phyloP scores from a whole-genome alignment of 345 rosid species.

The thale cress (Arabidopsis thaliana) region TAIR10.1 NC_003075.7:7212501-7213000 shows the following conservation, averaged over 20 bases:
- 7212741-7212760: not conserved
- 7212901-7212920: not conserved
- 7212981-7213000: not conserved
- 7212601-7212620: not conserved
- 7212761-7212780: not conserved
- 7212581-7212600: not conserved
- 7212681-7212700: conserved; percentile 78
- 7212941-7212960: conserved; percentile 5
- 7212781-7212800: not conserved
- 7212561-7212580: conserved; percentile 62
- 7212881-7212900: conserved; percentile 3
- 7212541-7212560: conserved; percentile 93
- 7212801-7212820: conserved; percentile 1
- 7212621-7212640: not conserved
- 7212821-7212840: not conserved
- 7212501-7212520: conserved; percentile 88
- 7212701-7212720: conserved; percentile 45
- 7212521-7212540: conserved; percentile 93
- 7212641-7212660: conserved; percentile 74
- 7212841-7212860: not conserved
- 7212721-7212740: not conserved
- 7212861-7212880: not conserved
- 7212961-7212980: not conserved
- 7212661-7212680: conserved; percentile 86
- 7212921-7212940: not conserved